phyloP scores from a whole-genome alignment of 176 grass and related monocot genomes.

The Zea luxurians region DNA sequence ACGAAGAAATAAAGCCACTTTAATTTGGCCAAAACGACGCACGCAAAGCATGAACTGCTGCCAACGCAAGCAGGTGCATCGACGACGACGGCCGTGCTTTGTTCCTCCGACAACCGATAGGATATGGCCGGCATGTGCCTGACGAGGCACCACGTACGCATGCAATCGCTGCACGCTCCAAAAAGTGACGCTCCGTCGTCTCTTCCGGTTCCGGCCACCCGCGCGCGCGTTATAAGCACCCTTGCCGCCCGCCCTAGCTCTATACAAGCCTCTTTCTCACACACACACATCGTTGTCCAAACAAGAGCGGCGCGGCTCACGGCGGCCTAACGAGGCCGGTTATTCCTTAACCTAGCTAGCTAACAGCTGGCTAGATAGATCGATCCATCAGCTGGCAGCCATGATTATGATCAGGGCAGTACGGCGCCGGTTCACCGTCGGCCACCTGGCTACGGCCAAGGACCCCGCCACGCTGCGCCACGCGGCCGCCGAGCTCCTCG shows the following conservation, averaged over 20 bases:
- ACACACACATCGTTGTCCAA: background rate
- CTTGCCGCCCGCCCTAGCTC: background rate
- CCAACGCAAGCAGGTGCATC: background rate
- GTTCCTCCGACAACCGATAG: background rate
- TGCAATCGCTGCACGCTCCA: background rate
- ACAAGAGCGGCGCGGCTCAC: too few relatives aligned
- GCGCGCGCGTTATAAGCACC: background rate
- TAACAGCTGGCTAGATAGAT: background rate
- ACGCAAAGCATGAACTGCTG: background rate
- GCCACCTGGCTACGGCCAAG: conserved; percentile 18
- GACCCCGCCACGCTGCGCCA: conserved; percentile 27
- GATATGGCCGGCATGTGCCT: background rate
- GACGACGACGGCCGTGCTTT: background rate
- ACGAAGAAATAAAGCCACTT: too few relatives aligned
- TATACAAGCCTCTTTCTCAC: background rate
- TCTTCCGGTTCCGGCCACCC: background rate
- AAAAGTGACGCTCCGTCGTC: background rate
- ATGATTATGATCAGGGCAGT: conserved; percentile 4
- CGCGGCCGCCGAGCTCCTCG: conserved; percentile 40
- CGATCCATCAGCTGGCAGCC: background rate
- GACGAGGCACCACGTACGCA: conserved; percentile 6
- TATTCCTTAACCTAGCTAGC: background rate
- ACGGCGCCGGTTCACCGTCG: conserved; percentile 25
- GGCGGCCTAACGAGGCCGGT: background rate
- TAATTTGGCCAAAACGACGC: too few relatives aligned